A percentile compares a stretch with the other conserved stretches of the same genome.
phyloP scores from a whole-genome alignment of 2,329 filamentous ascomycete species.

The Hymenoscyphus fraxineus region DNA sequence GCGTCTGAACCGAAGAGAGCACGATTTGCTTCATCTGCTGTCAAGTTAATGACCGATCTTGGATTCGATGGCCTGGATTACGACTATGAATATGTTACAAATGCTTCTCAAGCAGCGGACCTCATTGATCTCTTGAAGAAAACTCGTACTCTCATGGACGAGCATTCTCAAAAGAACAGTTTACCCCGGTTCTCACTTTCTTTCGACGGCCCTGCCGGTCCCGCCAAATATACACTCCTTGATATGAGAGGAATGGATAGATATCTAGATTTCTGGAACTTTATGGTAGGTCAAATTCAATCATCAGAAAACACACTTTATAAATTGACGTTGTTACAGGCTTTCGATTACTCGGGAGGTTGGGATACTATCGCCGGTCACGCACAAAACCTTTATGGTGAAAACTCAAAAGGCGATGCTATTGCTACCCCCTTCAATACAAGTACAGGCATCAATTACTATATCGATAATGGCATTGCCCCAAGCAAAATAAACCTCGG shows the following conservation, averaged over 20 bases:
- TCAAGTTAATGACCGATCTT: constrained; percentile 17
- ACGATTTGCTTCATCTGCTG: constrained; percentile 17
- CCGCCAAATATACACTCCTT: constrained; percentile 44
- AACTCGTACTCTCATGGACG: constrained; percentile 45
- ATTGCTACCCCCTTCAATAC: constrained; percentile 65
- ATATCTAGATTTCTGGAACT: constrained; percentile 46
- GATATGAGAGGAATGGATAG: constrained; percentile 44
- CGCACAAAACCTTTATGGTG: constrained; percentile 64
- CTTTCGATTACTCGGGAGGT: constrained; percentile 58
- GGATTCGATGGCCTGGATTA: constrained; percentile 26
- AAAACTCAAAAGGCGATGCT: constrained; percentile 47
- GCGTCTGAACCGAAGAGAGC: constrained; percentile 48
- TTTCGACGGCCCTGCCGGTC: constrained; percentile 48
- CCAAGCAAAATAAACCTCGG: constrained; percentile 67
- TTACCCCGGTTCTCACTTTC: constrained; percentile 50
- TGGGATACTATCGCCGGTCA: constrained; percentile 41
- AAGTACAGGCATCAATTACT: constrained; percentile 59
- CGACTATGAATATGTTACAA: constrained; percentile 23
- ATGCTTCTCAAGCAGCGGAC: constrained; percentile 22
- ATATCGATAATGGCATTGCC: constrained; percentile 49
- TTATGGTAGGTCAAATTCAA: constrained; percentile 38
- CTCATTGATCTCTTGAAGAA: constrained; percentile 28
- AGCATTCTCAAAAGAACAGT: constrained; percentile 38
- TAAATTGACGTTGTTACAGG: constrained; percentile 23
- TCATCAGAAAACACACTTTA: constrained; percentile 56